Evolutionary conservation across 768 basidiomycete genomes (phyloP).

Genomic region (Hypholoma fasciculare): DNA sequence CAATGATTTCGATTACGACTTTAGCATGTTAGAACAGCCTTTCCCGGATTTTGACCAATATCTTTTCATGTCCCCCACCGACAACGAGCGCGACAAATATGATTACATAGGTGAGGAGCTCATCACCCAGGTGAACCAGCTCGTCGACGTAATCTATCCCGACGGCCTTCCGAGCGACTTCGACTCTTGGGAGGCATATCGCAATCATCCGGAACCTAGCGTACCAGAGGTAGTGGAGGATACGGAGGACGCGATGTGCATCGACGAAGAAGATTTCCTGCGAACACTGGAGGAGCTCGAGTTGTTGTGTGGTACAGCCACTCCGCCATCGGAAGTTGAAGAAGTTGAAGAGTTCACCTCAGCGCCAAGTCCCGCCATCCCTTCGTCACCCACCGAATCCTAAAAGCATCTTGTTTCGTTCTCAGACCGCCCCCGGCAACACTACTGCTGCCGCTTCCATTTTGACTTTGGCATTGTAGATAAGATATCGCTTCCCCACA

Average conservation of each 20-base stretch:
- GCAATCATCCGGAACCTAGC: not conserved
- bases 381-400: too few species aligned
- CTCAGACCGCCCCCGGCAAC: too few species aligned
- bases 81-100: not conserved
- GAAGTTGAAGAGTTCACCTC: too few species aligned
- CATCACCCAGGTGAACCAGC: not conserved
- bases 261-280: not conserved
- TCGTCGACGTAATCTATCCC: not conserved
- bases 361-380: too few species aligned
- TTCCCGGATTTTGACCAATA: not conserved
- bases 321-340: too few species aligned
- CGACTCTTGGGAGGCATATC: not conserved
- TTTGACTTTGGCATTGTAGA: not conserved
- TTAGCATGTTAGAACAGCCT: not conserved
- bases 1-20: not conserved
- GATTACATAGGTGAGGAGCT: not conserved
- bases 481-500: not conserved
- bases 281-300: not conserved
- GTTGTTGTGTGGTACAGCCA: too few species aligned
- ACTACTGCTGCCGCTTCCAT: not conserved
- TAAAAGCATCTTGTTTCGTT: too few species aligned
- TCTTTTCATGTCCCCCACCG: not conserved
- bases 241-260: not conserved
- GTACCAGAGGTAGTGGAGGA: not conserved
- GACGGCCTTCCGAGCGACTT: not conserved